Evolutionary conservation across 106 monocot genomes (phyloP).

Genomic region (Apostasia shenzhenica): DNA sequence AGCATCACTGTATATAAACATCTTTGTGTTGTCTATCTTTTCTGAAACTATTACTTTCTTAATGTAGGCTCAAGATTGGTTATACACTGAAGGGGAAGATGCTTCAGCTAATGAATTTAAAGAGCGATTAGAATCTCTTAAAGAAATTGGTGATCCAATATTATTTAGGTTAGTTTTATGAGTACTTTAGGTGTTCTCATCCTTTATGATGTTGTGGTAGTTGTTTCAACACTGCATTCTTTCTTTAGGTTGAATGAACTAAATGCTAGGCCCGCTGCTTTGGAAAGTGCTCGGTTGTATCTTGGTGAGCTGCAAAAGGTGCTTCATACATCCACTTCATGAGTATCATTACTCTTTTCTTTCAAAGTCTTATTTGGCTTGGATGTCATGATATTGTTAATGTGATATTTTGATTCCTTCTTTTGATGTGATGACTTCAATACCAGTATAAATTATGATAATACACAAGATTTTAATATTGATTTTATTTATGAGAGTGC

Average conservation of each 20-base stretch:
- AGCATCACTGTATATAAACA: background rate
- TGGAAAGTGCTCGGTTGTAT: constrained; percentile 64
- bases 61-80: constrained; percentile 93
- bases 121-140: constrained; percentile 62
- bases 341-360: no score
- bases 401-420: no score
- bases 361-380: no score
- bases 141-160: constrained; percentile 85
- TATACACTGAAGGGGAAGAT: constrained; percentile 99
- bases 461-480: no score
- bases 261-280: constrained; percentile 65
- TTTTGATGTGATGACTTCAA: no score
- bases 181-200: background rate
- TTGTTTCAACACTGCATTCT: background rate
- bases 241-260: constrained; percentile 68
- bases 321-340: background rate
- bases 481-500: no score
- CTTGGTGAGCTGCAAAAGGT: constrained; percentile 72
- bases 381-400: no score
- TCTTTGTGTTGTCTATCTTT: background rate
- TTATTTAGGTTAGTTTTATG: constrained; percentile 68
- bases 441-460: no score
- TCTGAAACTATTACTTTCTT: background rate
- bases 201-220: background rate
- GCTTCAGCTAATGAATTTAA: constrained; percentile 84